Evolutionary conservation across 108 stramenopile species (phyloP).

Genomic region (Cyclostephanos invisitatus): DNA sequence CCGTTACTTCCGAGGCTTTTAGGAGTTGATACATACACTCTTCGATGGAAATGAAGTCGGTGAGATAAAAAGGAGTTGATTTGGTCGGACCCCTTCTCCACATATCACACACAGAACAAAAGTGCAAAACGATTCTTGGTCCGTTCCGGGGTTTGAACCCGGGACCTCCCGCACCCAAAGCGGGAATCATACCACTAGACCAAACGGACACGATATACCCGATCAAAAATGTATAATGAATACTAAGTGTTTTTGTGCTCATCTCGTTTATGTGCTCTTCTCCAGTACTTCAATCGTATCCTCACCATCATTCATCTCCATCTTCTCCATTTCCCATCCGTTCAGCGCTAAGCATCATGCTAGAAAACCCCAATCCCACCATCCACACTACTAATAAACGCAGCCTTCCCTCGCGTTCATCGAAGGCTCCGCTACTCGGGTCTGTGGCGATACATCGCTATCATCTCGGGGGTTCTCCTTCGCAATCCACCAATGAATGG

Average conservation of each 20-base stretch:
- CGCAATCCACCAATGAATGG: slow-evolving; percentile 1
- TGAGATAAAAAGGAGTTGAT: too few species aligned
- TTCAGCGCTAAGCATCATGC: slow-evolving; percentile 6
- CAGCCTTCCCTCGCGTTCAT: slow-evolving; percentile 12
- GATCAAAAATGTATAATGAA: too few species aligned
- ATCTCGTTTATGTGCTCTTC: too few species aligned
- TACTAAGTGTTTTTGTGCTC: too few species aligned
- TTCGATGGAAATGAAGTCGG: too few species aligned
- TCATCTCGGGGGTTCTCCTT: slow-evolving; percentile 27
- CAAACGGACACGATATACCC: slow-evolving; percentile 48
- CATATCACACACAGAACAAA: too few species aligned
- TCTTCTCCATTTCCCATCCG: neutral
- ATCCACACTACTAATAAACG: slow-evolving; percentile 31
- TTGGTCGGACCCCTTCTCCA: too few species aligned
- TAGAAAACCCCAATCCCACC: slow-evolving; percentile 52
- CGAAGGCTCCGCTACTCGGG: slow-evolving; percentile 20
- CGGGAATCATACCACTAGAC: slow-evolving; percentile 91
- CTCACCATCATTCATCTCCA: too few species aligned
- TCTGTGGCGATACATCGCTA: slow-evolving; percentile 31
- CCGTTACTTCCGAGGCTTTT: too few species aligned
- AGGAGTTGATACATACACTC: too few species aligned
- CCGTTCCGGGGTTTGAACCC: slow-evolving; percentile 50
- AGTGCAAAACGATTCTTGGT: slow-evolving; percentile 1
- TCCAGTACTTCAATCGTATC: too few species aligned
- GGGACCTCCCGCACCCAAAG: slow-evolving; percentile 90